Evolutionary conservation across 2,329 filamentous ascomycete genomes (phyloP), one percentile per base, ranked within the genome.

Genomic region (Colletotrichum theobromicola): DNA sequence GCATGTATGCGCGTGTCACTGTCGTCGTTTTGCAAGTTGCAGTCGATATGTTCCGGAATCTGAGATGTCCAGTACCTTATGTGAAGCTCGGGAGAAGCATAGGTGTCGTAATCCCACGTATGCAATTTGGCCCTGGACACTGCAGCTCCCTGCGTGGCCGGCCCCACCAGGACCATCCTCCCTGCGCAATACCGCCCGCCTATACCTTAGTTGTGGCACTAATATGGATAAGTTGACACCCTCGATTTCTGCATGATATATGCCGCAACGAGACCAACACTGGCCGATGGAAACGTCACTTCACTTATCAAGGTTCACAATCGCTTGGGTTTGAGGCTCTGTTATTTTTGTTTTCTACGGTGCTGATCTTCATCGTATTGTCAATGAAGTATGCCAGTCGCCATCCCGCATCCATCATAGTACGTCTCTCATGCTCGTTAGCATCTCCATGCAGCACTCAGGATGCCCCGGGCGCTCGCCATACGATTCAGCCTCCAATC

Each of bases 91-190:
- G 57, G 57, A 78, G 42, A 50, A 50, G 42, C 42, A 50, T 78
- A 77, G 81, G 78, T 83, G 81, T 82, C 81, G 80, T 80, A 79
- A 82, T 79, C 72, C 70, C 69, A 73, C 46, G 35, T 67, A 68
- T 63, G 69, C 68, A 68, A 16, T 63, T 65, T 62, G 60, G 60
- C 71, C 61, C 53, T 61, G 37, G 28, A 37, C n/a, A 15, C 13
- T 21, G 18, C 34, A 70, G 34, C 67, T 65, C 61, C 67, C 69
- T 72, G 37, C 18, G 42, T 55, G 24, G 55, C 21, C 24, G 28
- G 55, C 24, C 66, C 70, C 65, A 69, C 70, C 32, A 13, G 18
- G 18, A 42, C n/a, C 21, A 34, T 53, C 24, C 12, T 8, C n/a
- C 26, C 58, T 55, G 9, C 26, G 69, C 37, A 66, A 16, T 46